Evolutionary conservation across 169 alveolate genomes (phyloP).

Genomic region (Plasmodium gallinaceum): DNA sequence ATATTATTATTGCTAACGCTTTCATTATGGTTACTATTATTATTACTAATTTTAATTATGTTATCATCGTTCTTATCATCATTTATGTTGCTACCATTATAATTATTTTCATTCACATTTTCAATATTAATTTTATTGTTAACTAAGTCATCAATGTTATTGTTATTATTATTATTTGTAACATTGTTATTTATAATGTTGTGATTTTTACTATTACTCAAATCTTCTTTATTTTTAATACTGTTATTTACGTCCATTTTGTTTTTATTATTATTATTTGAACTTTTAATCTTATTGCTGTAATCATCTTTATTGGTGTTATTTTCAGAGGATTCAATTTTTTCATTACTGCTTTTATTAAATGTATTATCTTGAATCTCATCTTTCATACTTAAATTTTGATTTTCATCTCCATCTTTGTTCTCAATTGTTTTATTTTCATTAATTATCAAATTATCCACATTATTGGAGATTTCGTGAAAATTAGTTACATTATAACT

Average conservation of each 20-base stretch:
- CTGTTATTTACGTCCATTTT: background rate
- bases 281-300: background rate
- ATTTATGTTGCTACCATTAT: background rate
- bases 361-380: background rate
- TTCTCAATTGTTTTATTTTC: background rate
- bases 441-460: background rate
- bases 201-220: background rate
- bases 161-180: background rate
- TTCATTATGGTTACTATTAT: background rate
- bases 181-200: background rate
- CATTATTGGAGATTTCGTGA: background rate
- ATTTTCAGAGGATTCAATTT: background rate
- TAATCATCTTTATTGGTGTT: background rate
- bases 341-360: background rate
- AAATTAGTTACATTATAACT: background rate
- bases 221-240: background rate
- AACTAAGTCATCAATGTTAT: background rate
- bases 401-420: background rate
- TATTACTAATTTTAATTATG: background rate
- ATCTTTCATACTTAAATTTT: background rate
- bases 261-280: background rate
- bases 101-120: background rate
- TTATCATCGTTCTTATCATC: background rate
- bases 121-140: background rate
- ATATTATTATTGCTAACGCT: background rate